These are phyloP conservation scores for Lyophyllum semitale DNA, from an alignment of 768 basidiomycete genomes.

Conservation along the genomic window DNA sequence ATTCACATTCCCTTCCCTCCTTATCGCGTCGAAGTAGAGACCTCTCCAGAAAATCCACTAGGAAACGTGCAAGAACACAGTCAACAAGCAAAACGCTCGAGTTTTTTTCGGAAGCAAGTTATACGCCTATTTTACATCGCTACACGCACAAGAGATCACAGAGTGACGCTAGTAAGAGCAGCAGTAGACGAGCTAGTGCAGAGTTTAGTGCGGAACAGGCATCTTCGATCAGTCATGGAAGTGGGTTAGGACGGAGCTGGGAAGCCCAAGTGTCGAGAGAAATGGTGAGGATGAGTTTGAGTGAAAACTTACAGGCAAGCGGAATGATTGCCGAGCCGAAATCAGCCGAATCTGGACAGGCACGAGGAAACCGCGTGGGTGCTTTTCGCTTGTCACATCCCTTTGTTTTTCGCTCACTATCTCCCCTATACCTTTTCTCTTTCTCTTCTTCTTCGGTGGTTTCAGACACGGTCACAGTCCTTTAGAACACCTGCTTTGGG, in stretches of 20 bases:
- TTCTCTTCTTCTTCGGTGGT: constrained; percentile 17
- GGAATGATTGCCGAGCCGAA: constrained; percentile 11
- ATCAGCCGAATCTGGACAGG: constrained; percentile 32
- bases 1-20: constrained; percentile 25
- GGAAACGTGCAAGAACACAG: constrained; percentile 16
- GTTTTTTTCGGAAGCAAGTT: constrained; percentile 8
- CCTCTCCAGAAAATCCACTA: neutral
- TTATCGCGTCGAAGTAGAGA: constrained; percentile 14
- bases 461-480: constrained; percentile 26
- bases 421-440: constrained; percentile 30
- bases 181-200: constrained; percentile 54
- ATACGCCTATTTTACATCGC: constrained; percentile 10
- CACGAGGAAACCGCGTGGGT: constrained; percentile 45
- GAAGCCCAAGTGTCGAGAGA: constrained; percentile 60
- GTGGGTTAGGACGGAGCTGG: constrained; percentile 47
- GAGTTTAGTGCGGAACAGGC: constrained; percentile 59
- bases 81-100: constrained; percentile 11
- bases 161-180: constrained; percentile 33
- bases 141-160: constrained; percentile 25
- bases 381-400: constrained; percentile 19
- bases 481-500: constrained; percentile 28
- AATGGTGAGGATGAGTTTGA: constrained; percentile 52
- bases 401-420: constrained; percentile 22
- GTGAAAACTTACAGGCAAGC: constrained; percentile 23
- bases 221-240: constrained; percentile 25